phyloP scores from a whole-genome alignment of 306 rosid genomes.

The Rosa lucieae region DNA sequence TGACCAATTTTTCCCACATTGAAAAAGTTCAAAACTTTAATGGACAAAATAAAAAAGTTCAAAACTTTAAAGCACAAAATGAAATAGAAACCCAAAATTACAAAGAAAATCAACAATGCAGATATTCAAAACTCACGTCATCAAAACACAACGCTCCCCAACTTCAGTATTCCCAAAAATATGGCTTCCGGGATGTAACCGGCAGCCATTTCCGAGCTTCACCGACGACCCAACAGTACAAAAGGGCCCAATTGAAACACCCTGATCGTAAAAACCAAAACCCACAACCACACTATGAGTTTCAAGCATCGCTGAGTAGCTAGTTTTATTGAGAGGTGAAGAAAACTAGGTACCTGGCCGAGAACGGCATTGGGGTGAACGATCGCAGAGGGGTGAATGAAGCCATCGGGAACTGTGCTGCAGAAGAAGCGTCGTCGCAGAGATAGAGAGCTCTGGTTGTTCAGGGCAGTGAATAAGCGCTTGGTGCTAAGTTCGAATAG shows the following conservation, averaged over 20 bases:
- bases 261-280: conserved; percentile 44
- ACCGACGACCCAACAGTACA: conserved; percentile 79
- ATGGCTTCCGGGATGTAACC: conserved; percentile 79
- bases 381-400: conserved; percentile 65
- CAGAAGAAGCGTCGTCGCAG: conserved; percentile 34
- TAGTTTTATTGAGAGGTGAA: neutral
- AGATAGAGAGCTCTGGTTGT: conserved; percentile 20
- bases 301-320: neutral
- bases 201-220: conserved; percentile 75
- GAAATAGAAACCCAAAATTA: neutral
- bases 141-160: conserved; percentile 71
- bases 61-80: neutral
- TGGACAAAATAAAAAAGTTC: neutral
- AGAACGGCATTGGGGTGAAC: conserved; percentile 75
- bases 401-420: conserved; percentile 25
- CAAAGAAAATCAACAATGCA: neutral
- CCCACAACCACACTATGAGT: conserved; percentile 11
- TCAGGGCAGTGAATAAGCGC: neutral
- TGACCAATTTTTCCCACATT: conserved; percentile 29
- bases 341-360: conserved; percentile 52
- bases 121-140: conserved; percentile 65
- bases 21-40: neutral
- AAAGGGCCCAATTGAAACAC: conserved; percentile 89
- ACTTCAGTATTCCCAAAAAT: conserved; percentile 69
- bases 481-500: conserved; percentile 36